These are phyloP conservation scores for Colletotrichum tabaci DNA, from an alignment of 2,329 filamentous ascomycete genomes.

Conservation along the genomic window DNA sequence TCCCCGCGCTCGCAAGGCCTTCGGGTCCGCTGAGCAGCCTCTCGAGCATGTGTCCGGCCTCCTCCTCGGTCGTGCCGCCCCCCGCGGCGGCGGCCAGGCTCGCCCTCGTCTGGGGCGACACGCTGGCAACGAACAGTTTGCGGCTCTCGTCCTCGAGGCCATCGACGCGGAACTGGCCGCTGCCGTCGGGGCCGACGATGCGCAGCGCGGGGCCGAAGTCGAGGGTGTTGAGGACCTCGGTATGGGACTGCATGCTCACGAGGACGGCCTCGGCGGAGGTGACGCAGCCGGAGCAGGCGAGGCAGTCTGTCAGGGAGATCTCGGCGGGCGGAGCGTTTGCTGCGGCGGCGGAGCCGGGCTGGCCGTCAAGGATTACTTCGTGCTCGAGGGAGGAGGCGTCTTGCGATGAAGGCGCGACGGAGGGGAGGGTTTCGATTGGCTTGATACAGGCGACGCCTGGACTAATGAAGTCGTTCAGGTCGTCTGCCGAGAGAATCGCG, in stretches of 20 bases:
- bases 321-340: slow-evolving; percentile 79
- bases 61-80: slow-evolving; percentile 76
- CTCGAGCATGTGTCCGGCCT: slow-evolving; percentile 87
- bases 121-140: slow-evolving; percentile 90
- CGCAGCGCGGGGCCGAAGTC: slow-evolving; percentile 74
- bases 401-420: slow-evolving; percentile 60
- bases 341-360: slow-evolving; percentile 67
- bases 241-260: slow-evolving; percentile 93
- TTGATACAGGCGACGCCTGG: slow-evolving; percentile 99
- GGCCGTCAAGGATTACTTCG: slow-evolving; percentile 95
- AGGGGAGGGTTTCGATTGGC: slow-evolving; percentile 91
- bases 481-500: slow-evolving; percentile 95
- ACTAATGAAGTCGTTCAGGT: slow-evolving; percentile 98
- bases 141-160: slow-evolving; percentile 72
- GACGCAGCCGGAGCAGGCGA: slow-evolving; percentile 97
- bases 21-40: slow-evolving; percentile 80
- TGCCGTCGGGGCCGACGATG: slow-evolving; percentile 51
- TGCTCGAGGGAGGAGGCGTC: slow-evolving; percentile 65
- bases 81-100: slow-evolving; percentile 89
- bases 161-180: slow-evolving; percentile 58
- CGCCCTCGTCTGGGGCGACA: slow-evolving; percentile 92
- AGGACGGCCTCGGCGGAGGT: slow-evolving; percentile 98
- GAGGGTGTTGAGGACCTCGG: slow-evolving; percentile 87
- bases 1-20: slow-evolving; percentile 79
- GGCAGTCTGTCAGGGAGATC: slow-evolving; percentile 96